Base-by-base conservation (phyloP, 805 yeast species). In the Myxozyma udenii region DNA sequence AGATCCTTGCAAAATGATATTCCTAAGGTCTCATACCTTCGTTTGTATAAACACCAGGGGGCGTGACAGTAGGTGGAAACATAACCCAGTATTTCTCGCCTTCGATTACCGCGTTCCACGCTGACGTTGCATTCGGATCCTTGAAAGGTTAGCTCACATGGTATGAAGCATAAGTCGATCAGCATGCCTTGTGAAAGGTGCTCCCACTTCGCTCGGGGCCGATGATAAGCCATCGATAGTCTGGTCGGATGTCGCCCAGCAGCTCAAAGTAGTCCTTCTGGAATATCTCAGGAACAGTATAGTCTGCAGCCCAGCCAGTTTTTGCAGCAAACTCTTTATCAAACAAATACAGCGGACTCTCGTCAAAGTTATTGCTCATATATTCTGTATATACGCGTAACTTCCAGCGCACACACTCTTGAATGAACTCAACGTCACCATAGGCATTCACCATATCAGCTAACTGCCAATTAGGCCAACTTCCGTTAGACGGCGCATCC, bases 51-150 rank as follows among this genome's bases (percentile, higher is more conserved):
- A 90, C 89, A 0, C 97, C 97, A 0, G 96, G 96, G 0, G 96
- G 95, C 6, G 76, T 75, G 4, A 77, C 69, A 18, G 74, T 72
- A 0, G 95, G 93, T 1, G 95, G 95, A 16, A 87, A 73, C 95
- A 89, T 86, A 12, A 46, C 46, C 48, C 50, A 42, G 36, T 42
- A 46, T 38, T 51, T 51, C 22, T 39, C 45, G 19, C 44, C 48
- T 25, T 38, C 44, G 14, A 50, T 28, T 23, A 45, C 47, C 6
- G 90, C 78, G 66, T 89, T 89, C 96, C 96, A 89, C 0, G 96
- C 96, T 46, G 85, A 80, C 0, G 96, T 90, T 41, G 80, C 78
- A 65, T 89, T 89, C 5, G 97, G 97, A 64, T 89, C 97, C 46
- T 42, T 11, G 9, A 9, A 22, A 41, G 14, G 35, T 22, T 6